Evolutionary conservation across 306 rosid genomes (phyloP), one percentile per base, ranked within the genome.

Genomic region (Prunus fruticosa): DNA sequence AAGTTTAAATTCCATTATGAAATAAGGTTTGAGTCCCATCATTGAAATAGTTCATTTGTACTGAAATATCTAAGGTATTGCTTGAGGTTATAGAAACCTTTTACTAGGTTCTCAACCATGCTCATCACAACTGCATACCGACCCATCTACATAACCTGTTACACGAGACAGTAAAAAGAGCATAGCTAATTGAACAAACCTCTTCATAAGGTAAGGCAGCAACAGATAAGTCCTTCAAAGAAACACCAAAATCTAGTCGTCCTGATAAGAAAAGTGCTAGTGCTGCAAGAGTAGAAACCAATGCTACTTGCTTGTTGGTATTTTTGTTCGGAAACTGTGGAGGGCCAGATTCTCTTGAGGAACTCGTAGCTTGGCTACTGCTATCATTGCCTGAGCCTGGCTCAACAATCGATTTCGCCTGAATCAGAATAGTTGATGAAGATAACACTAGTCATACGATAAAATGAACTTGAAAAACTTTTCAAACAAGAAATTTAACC

Each of bases 201-300:
- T 87, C 87, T 76, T 95, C 97, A 58, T 89, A 95, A 69, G 99
- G 97, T 76, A 95, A 89, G 53, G 99, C 97, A 71, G 67, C 79
- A 71, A 87, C 89, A 80, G 99, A 43, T 23, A 95, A 83, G 86
- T 95, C 97, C 82, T 88, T 95, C 87, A 95, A 79, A 77, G 99
- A 95, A 86, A 95, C 96, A 54, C 97, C 99, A 41, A 95, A 86
- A 82, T 95, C 97, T 74, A 95, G 84, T 71, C 99, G 87, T 3
- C 89, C 6, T 30, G 86, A 88, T 5, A 86, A 77, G 82, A 95
- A 95, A 78, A 92, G 88, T 9, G 90, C 91, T 69, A 92, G 32
- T 5, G 99, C 97, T 0, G 97, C 95, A 62, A 95, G 81, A 38
- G 87, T 80, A 52, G 99, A 89, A 83, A 83, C 83, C 57, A 81